These are phyloP conservation scores for Mollisia scopiformis DNA, from an alignment of 2,329 filamentous ascomycete genomes.

Conservation along the genomic window DNA sequence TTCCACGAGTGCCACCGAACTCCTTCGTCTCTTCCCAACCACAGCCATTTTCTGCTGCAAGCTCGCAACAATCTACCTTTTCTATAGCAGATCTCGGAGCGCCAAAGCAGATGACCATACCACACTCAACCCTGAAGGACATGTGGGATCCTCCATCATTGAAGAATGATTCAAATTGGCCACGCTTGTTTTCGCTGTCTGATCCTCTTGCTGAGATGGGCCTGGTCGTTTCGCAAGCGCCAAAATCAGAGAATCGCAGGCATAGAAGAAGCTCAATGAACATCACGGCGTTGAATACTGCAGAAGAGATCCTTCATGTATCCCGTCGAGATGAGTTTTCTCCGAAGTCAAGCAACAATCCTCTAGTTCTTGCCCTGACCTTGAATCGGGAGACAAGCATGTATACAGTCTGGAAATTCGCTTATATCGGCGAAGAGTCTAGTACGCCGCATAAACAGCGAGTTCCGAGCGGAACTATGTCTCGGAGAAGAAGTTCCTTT, in stretches of 20 bases:
- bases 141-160: constrained; percentile 59
- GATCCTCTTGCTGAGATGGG: constrained; percentile 87
- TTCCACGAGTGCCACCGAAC: constrained; percentile 72
- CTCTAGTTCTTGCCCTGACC: constrained; percentile 77
- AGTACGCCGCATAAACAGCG: constrained; percentile 42
- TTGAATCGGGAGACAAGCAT: constrained; percentile 75
- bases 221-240: constrained; percentile 69
- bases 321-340: constrained; percentile 64
- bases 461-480: constrained; percentile 40
- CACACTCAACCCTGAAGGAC: constrained; percentile 56
- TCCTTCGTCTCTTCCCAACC: constrained; percentile 78
- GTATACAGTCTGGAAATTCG: constrained; percentile 84
- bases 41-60: constrained; percentile 51
- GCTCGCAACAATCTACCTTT: constrained; percentile 55
- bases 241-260: constrained; percentile 40
- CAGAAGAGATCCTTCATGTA: constrained; percentile 84
- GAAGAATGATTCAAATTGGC: constrained; percentile 63
- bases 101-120: constrained; percentile 56
- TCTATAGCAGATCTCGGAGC: constrained; percentile 60
- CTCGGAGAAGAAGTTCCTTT: constrained; percentile 63
- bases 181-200: constrained; percentile 79
- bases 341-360: constrained; percentile 42
- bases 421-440: constrained; percentile 72
- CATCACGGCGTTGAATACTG: constrained; percentile 65
- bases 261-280: constrained; percentile 47